Conservation (phyloP, 2,329 filamentous ascomycete species). For the Stachybotrys elegans region DNA sequence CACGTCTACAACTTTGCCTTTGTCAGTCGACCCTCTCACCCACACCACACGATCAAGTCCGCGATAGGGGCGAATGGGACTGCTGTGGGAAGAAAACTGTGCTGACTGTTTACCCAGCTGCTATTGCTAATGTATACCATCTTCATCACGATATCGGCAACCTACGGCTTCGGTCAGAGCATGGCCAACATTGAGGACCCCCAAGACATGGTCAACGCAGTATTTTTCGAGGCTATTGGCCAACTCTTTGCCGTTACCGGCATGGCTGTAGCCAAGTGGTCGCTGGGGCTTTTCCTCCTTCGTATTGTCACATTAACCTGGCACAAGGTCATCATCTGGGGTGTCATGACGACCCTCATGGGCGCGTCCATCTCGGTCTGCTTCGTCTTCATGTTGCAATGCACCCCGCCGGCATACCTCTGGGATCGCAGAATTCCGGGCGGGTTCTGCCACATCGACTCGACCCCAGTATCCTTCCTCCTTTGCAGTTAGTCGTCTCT, state of each 20-base stretch:
- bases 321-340: slow-evolving; percentile 25
- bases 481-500: no score
- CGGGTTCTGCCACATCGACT: slow-evolving; percentile 4
- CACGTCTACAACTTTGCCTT: slow-evolving; percentile 25
- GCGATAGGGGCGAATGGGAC: no score
- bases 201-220: slow-evolving; percentile 10
- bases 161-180: slow-evolving; percentile 25
- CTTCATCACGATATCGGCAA: slow-evolving; percentile 19
- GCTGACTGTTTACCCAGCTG: not conserved
- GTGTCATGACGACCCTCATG: slow-evolving; percentile 11
- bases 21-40: slow-evolving; percentile 11
- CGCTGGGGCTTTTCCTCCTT: slow-evolving; percentile 28
- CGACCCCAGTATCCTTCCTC: no score
- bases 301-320: slow-evolving; percentile 22
- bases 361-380: slow-evolving; percentile 1
- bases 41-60: no score
- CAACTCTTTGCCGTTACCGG: slow-evolving; percentile 27
- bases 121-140: slow-evolving; percentile 11
- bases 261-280: slow-evolving; percentile 28
- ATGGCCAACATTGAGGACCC: slow-evolving; percentile 6
- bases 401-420: slow-evolving; percentile 7
- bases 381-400: slow-evolving; percentile 4
- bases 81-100: no score
- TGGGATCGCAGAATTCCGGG: slow-evolving; percentile 5
- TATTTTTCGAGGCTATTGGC: slow-evolving; percentile 20